Conservation (phyloP, 2,329 filamentous ascomycete species). For the Podosphaera xanthii region DNA sequence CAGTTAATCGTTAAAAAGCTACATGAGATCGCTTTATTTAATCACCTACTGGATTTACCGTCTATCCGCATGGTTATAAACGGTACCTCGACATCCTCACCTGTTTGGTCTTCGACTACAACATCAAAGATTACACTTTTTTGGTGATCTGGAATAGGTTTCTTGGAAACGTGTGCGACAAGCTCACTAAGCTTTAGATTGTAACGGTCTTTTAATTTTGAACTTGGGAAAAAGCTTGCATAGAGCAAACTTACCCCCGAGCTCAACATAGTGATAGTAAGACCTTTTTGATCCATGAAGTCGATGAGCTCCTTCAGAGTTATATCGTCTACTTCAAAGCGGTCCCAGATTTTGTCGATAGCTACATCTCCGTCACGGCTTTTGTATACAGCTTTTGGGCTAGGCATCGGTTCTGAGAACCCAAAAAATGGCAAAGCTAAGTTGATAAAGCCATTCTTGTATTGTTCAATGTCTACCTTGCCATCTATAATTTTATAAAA, state of each 20-base stretch:
- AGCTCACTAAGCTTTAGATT: conserved; percentile 69
- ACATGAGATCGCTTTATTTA: conserved; percentile 19
- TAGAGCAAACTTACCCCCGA: conserved; percentile 93
- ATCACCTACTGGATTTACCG: neutral
- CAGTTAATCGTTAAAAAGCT: too few species aligned
- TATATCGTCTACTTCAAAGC: conserved; percentile 75
- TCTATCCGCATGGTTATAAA: conserved; percentile 66
- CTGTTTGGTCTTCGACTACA: conserved; percentile 68
- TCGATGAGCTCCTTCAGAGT: conserved; percentile 67
- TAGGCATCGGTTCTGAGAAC: conserved; percentile 89
- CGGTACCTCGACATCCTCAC: conserved; percentile 89
- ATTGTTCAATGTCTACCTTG: conserved; percentile 91
- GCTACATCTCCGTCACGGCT: conserved; percentile 57
- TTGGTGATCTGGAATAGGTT: conserved; percentile 72
- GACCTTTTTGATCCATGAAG: conserved; percentile 57
- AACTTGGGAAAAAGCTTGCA: conserved; percentile 68
- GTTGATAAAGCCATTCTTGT: conserved; percentile 98
- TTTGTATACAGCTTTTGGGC: conserved; percentile 76
- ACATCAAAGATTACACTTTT: conserved; percentile 95
- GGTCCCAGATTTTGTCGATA: conserved; percentile 94
- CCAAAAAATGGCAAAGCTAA: conserved; percentile 91
- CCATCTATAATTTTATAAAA: conserved; percentile 92
- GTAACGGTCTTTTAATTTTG: conserved; percentile 59
- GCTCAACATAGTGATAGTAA: conserved; percentile 79
- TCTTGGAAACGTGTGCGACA: conserved; percentile 75